Evolutionary conservation across 495 filamentous ascomycete species (phyloP), one percentile per base, ranked within the genome.

Genomic region (Glonium stellatum): DNA sequence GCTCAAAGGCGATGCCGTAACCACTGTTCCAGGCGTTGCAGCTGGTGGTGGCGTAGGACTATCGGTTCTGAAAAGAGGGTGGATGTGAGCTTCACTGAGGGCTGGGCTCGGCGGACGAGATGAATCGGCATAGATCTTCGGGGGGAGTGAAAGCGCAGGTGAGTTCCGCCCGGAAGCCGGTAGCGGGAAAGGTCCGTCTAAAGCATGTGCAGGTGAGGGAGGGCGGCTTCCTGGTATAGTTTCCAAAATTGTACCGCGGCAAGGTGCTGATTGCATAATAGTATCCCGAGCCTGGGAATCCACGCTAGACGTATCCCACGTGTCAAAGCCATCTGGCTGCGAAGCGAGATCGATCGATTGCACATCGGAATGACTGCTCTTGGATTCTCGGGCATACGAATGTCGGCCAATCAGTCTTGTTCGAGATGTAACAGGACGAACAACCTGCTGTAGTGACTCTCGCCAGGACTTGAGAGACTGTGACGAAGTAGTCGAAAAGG

Each of bases 11-110:
- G 85, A 82, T 9, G 87, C 89, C 6, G 81, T 78, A 37, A 95
- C 83, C 21, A 84, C 75, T 0, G 88, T 95, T 0, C 85, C 86
- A 0, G 84, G 80, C 0, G 84, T 85, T 0, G 81, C 79, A 6
- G 80, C 78, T 0, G 88, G 85, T 12, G 87, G 86, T 10, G 87
- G 87, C 0, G 77, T 81, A 0, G 88, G 86, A 46, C 84, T 89
- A 63, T 84, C 85, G 0, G 84, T 84, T 55, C 90, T 82, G 73
- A 95, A 93, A 11, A 95, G 79, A 0, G 90, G 90, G 67, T 95
- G 90, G 58, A 95, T 93, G 67, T 92, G 82, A 13, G 84, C 79
- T 69, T 93, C 87, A 67, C 78, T 80, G 36, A 76, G 67, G 0
- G 70, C 72, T 34, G 72, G 71, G 55, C 71, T 72, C 48, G 56